A percentile compares a stretch with the other conserved stretches of the same genome.
Evolutionary conservation across 441 rosid species (phyloP).

Genomic region (Adansonia rubrostipa): DNA sequence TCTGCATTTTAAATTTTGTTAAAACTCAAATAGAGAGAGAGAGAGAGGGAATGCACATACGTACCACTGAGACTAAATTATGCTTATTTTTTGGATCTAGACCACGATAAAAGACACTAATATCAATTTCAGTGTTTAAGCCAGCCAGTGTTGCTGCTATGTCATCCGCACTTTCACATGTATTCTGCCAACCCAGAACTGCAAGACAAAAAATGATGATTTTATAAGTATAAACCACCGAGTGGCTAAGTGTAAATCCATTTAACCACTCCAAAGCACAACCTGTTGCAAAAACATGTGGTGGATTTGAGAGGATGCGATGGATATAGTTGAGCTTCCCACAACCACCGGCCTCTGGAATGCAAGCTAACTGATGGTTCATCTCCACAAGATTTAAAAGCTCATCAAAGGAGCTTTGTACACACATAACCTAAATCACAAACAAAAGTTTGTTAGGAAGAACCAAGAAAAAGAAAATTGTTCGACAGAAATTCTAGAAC

Average conservation of each 20-base stretch:
- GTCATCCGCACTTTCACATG: conserved; percentile 81
- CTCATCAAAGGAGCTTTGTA: conserved; percentile 73
- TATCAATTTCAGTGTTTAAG: conserved; percentile 77
- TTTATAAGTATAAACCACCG: conserved; percentile 2
- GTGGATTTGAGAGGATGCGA: conserved; percentile 72
- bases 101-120: conserved; percentile 82
- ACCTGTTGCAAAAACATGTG: conserved; percentile 89
- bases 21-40: background rate
- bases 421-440: conserved; percentile 57
- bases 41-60: conserved; percentile 5
- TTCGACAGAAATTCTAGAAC: background rate
- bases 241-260: conserved; percentile 19
- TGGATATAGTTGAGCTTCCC: conserved; percentile 80
- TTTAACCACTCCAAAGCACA: conserved; percentile 12
- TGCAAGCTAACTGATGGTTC: conserved; percentile 94
- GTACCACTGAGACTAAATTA: conserved; percentile 89
- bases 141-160: conserved; percentile 83
- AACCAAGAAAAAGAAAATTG: conserved; percentile 10
- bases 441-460: conserved; percentile 32
- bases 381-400: conserved; percentile 80
- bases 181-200: conserved; percentile 98
- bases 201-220: conserved; percentile 39
- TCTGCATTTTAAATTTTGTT: background rate
- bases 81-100: conserved; percentile 67
- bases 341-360: conserved; percentile 80